These are phyloP conservation scores for Amanita subjunquillea DNA, from an alignment of 768 basidiomycete species.

Conservation along the genomic window DNA sequence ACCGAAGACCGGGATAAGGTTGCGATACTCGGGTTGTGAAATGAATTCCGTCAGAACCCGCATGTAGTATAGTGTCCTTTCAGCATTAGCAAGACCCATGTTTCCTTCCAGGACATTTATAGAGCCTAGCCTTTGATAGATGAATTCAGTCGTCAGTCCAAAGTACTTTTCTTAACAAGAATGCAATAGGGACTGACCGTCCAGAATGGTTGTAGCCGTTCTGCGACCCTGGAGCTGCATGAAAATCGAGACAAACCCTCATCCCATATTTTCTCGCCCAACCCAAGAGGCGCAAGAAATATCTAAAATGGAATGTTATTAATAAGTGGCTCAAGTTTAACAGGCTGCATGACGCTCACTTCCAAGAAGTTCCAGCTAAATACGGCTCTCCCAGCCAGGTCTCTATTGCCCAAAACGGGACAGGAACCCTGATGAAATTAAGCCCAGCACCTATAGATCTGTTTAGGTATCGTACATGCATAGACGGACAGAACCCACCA, in stretches of 20 bases:
- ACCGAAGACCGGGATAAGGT: slow-evolving; percentile 50
- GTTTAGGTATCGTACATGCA: not conserved
- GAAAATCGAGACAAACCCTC: slow-evolving; percentile 74
- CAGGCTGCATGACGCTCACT: slow-evolving; percentile 20
- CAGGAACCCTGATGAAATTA: slow-evolving; percentile 74
- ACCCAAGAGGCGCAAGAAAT: slow-evolving; percentile 61
- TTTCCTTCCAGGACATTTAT: slow-evolving; percentile 58
- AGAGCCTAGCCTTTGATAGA: slow-evolving; percentile 22
- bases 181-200: slow-evolving; percentile 17
- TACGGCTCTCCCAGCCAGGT: slow-evolving; percentile 70
- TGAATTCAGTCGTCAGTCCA: not conserved
- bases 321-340: not conserved
- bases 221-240: slow-evolving; percentile 71
- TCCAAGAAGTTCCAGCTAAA: slow-evolving; percentile 66
- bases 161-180: not conserved
- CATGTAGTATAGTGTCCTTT: slow-evolving; percentile 69
- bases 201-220: slow-evolving; percentile 65
- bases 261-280: slow-evolving; percentile 90
- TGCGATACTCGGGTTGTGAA: slow-evolving; percentile 43
- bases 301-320: slow-evolving; percentile 23
- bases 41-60: slow-evolving; percentile 74
- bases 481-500: slow-evolving; percentile 16
- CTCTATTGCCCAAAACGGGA: slow-evolving; percentile 84
- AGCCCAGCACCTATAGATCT: slow-evolving; percentile 48
- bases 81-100: slow-evolving; percentile 83